Evolutionary conservation across 2,329 filamentous ascomycete species (phyloP).

Genomic region (Aaosphaeria arxii): DNA sequence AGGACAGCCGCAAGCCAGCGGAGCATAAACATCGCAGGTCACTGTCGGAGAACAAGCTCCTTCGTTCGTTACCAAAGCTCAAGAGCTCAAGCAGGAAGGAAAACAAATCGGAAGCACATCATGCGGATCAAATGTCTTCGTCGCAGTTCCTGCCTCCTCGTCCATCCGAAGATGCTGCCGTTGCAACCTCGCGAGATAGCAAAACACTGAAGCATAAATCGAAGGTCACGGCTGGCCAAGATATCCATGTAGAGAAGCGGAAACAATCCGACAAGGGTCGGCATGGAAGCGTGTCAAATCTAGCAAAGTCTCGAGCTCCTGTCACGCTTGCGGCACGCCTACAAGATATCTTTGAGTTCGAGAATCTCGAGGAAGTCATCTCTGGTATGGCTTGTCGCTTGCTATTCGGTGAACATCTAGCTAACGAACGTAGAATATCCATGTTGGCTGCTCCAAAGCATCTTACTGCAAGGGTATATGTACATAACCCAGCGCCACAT

Average conservation of each 20-base stretch:
- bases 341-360: slow-evolving; percentile 67
- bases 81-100: slow-evolving; percentile 34
- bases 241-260: slow-evolving; percentile 19
- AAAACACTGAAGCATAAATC: slow-evolving; percentile 11
- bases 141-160: slow-evolving; percentile 38
- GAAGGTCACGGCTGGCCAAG: slow-evolving; percentile 19
- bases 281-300: slow-evolving; percentile 17
- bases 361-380: slow-evolving; percentile 78
- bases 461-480: slow-evolving; percentile 89
- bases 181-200: slow-evolving; percentile 7
- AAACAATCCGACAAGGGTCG: slow-evolving; percentile 18
- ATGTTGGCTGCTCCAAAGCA: slow-evolving; percentile 89
- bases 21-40: slow-evolving; percentile 53
- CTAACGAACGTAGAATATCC: slow-evolving; percentile 66
- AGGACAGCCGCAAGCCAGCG: slow-evolving; percentile 13
- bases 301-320: slow-evolving; percentile 30
- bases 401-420: neutral
- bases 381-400: slow-evolving; percentile 58
- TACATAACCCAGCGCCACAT: slow-evolving; percentile 92
- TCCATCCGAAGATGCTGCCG: slow-evolving; percentile 11
- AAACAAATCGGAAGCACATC: slow-evolving; percentile 15
- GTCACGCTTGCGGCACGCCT: slow-evolving; percentile 67
- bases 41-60: slow-evolving; percentile 63
- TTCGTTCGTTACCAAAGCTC: slow-evolving; percentile 64
- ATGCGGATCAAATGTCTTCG: slow-evolving; percentile 51